Evolutionary conservation across 306 rosid species (phyloP).

Genomic region (Carpinus fangiana): DNA sequence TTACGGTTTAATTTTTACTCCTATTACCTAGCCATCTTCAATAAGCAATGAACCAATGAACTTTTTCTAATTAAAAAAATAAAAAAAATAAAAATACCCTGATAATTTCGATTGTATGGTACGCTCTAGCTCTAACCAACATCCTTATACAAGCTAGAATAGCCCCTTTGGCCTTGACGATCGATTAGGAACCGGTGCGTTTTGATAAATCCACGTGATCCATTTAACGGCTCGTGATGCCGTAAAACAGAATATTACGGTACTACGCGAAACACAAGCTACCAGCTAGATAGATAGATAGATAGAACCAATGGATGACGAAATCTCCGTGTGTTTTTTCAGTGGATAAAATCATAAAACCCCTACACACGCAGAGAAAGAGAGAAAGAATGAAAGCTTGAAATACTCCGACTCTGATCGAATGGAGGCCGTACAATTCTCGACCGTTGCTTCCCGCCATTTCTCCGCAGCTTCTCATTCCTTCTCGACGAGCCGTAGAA

Average conservation of each 20-base stretch:
- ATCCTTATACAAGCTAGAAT: too few species aligned
- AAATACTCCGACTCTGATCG: conserved; percentile 10
- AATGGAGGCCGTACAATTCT: conserved; percentile 74
- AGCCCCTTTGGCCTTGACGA: too few species aligned
- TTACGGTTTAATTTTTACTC: too few species aligned
- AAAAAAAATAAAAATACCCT: too few species aligned
- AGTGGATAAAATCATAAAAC: conserved; percentile 52
- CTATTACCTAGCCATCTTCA: too few species aligned
- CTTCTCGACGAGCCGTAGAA: conserved; percentile 14
- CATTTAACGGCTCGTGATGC: neutral
- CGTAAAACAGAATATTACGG: neutral
- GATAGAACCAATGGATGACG: conserved; percentile 12
- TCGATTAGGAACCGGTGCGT: neutral
- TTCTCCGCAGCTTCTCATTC: conserved; percentile 46
- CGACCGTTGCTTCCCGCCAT: conserved; percentile 70
- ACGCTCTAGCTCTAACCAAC: too few species aligned
- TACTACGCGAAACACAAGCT: neutral
- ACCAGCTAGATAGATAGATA: neutral
- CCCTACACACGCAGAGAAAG: neutral
- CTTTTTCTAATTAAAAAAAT: too few species aligned
- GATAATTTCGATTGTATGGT: too few species aligned
- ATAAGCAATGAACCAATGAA: too few species aligned
- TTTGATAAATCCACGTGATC: neutral
- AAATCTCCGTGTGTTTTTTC: neutral
- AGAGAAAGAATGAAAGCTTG: conserved; percentile 2